Evolutionary conservation across 768 basidiomycete species (phyloP).

Genomic region (Lenzites betulinus): DNA sequence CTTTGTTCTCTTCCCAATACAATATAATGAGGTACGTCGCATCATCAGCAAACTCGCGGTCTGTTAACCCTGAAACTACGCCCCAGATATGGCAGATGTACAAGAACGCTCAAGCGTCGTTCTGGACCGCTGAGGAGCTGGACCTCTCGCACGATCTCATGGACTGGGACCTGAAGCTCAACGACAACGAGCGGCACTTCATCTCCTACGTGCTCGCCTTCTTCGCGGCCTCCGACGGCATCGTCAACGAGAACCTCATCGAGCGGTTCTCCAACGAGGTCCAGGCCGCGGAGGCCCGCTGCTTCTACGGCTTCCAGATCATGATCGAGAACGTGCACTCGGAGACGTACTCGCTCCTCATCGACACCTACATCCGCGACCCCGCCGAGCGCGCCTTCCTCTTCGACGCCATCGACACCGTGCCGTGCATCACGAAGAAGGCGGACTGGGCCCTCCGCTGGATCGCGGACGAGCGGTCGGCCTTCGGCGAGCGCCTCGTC

Average conservation of each 20-base stretch:
- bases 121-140: slow-evolving; percentile 94
- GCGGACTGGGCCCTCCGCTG: slow-evolving; percentile 94
- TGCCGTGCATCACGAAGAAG: slow-evolving; percentile 90
- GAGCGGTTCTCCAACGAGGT: slow-evolving; percentile 94
- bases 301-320: slow-evolving; percentile 97
- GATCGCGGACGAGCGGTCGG: slow-evolving; percentile 81
- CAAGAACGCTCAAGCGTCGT: slow-evolving; percentile 92
- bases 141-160: slow-evolving; percentile 82
- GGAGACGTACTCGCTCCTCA: slow-evolving; percentile 94
- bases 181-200: slow-evolving; percentile 82
- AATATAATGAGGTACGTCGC: slow-evolving; percentile 77
- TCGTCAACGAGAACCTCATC: slow-evolving; percentile 94
- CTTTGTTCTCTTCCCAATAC: slow-evolving; percentile 93
- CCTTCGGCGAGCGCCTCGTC: slow-evolving; percentile 86
- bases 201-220: slow-evolving; percentile 93
- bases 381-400: slow-evolving; percentile 71
- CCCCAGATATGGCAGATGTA: slow-evolving; percentile 92
- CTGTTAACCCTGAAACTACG: neutral
- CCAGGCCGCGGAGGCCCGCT: slow-evolving; percentile 89
- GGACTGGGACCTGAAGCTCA: slow-evolving; percentile 86
- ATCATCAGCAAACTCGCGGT: neutral
- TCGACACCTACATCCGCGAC: slow-evolving; percentile 94
- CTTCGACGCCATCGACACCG: slow-evolving; percentile 92
- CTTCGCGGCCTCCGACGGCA: slow-evolving; percentile 95
- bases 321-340: slow-evolving; percentile 99